phyloP scores from a whole-genome alignment of 768 basidiomycete genomes.

The Daedalea quercina region DNA sequence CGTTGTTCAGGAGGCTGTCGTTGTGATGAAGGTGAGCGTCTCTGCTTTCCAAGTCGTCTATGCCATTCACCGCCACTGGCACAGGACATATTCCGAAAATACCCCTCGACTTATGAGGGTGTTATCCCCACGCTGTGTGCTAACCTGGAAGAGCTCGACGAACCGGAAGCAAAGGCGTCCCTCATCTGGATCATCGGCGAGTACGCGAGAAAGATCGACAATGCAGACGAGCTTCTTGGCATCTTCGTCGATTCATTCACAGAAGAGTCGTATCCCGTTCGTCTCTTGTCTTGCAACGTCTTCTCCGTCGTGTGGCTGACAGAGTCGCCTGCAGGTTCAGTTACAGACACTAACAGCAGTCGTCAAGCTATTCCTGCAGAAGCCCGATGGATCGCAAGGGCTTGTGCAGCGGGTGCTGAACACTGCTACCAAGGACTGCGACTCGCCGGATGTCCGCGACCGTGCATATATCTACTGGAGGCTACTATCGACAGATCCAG shows the following conservation, averaged over 20 bases:
- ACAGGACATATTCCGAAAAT: slow-evolving; percentile 97
- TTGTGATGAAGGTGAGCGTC: slow-evolving; percentile 87
- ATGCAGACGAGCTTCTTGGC: slow-evolving; percentile 86
- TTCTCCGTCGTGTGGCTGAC: neutral
- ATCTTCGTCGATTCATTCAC: slow-evolving; percentile 90
- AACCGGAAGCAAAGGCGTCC: slow-evolving; percentile 96
- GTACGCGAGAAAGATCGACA: slow-evolving; percentile 96
- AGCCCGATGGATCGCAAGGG: slow-evolving; percentile 87
- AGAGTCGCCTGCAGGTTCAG: slow-evolving; percentile 34
- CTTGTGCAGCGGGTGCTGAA: slow-evolving; percentile 89
- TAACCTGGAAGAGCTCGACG: slow-evolving; percentile 93
- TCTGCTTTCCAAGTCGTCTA: neutral
- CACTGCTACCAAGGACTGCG: slow-evolving; percentile 95
- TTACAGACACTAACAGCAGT: slow-evolving; percentile 87
- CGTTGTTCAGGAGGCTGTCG: slow-evolving; percentile 96
- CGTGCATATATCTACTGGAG: slow-evolving; percentile 99
- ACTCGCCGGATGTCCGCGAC: slow-evolving; percentile 94
- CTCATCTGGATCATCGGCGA: slow-evolving; percentile 99
- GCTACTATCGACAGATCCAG: slow-evolving; percentile 88
- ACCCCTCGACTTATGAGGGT: slow-evolving; percentile 93
- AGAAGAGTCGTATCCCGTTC: slow-evolving; percentile 87
- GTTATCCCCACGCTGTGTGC: slow-evolving; percentile 93
- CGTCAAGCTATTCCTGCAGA: slow-evolving; percentile 93
- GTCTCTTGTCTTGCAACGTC: slow-evolving; percentile 15
- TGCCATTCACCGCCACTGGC: neutral